Percentiles rank a stretch among this genome's conserved stretches.
Conservation (phyloP, 2,329 filamentous ascomycete genomes). For the Monilinia polystroma region DNA sequence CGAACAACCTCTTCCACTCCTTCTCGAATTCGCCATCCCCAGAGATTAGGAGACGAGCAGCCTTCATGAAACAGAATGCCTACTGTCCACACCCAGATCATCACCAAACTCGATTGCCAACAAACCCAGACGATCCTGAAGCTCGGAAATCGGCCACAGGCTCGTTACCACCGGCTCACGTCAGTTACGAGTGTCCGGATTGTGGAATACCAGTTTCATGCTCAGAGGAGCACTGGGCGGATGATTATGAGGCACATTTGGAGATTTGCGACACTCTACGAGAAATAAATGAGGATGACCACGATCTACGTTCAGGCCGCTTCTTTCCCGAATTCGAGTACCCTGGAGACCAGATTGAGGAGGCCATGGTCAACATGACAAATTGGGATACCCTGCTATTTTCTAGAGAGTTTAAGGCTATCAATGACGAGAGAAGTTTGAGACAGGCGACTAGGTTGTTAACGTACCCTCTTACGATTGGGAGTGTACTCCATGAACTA, state of each 20-base stretch:
- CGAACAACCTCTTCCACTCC: conserved; percentile 88
- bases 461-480: conserved; percentile 91
- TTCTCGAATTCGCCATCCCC: conserved; percentile 87
- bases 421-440: conserved; percentile 88
- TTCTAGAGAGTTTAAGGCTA: conserved; percentile 83
- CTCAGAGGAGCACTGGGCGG: conserved; percentile 91
- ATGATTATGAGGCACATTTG: conserved; percentile 90
- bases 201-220: conserved; percentile 94
- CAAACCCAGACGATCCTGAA: conserved; percentile 63
- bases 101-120: conserved; percentile 67
- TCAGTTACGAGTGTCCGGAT: conserved; percentile 92
- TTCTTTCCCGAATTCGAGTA: conserved; percentile 95
- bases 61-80: conserved; percentile 89
- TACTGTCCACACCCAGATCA: conserved; percentile 92
- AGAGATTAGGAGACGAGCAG: conserved; percentile 81
- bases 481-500: conserved; percentile 87
- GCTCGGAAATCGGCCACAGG: conserved; percentile 56
- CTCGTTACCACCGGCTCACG: conserved; percentile 69
- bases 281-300: conserved; percentile 97
- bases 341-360: conserved; percentile 84
- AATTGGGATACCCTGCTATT: conserved; percentile 99
- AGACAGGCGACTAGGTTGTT: conserved; percentile 88
- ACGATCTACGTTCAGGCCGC: conserved; percentile 85
- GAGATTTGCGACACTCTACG: conserved; percentile 87
- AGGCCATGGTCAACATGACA: conserved; percentile 92